phyloP scores from a whole-genome alignment of 2,329 filamentous ascomycete genomes.

The Emmonsiellopsis sp. region DNA sequence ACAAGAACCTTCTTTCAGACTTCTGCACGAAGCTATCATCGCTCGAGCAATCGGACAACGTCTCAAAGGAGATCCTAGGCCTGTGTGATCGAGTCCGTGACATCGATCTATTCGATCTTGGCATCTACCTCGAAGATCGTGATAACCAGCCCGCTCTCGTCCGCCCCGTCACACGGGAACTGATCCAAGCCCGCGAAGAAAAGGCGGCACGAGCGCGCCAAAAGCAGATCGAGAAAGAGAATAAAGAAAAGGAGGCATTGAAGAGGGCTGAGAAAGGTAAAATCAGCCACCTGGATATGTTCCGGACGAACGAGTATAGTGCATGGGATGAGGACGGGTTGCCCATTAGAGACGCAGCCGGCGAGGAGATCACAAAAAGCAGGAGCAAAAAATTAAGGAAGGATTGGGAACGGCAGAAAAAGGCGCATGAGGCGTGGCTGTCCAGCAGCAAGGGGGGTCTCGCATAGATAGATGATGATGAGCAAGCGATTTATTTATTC shows the following conservation, averaged over 20 bases:
- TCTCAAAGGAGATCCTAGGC: slow-evolving; percentile 62
- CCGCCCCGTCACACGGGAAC: slow-evolving; percentile 51
- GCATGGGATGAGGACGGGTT: slow-evolving; percentile 78
- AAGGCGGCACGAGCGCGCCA: slow-evolving; percentile 36
- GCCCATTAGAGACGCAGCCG: slow-evolving; percentile 66
- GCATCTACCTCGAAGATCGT: slow-evolving; percentile 81
- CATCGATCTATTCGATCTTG: slow-evolving; percentile 67
- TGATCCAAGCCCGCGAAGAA: slow-evolving; percentile 43
- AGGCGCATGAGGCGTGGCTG: slow-evolving; percentile 59
- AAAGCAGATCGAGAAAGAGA: slow-evolving; percentile 51
- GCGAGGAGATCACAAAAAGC: slow-evolving; percentile 71
- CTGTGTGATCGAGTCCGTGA: slow-evolving; percentile 77
- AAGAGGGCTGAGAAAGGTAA: slow-evolving; percentile 47
- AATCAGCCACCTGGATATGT: slow-evolving; percentile 50
- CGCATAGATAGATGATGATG: background rate
- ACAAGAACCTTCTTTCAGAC: slow-evolving; percentile 37
- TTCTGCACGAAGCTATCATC: slow-evolving; percentile 31
- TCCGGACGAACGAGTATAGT: slow-evolving; percentile 52
- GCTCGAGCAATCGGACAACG: slow-evolving; percentile 36
- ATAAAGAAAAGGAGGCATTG: slow-evolving; percentile 43
- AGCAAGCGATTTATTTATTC: background rate
- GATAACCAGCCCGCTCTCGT: slow-evolving; percentile 62
- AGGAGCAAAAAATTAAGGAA: slow-evolving; percentile 75
- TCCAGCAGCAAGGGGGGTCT: slow-evolving; percentile 4
- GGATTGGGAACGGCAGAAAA: slow-evolving; percentile 85